A percentile compares a stretch with the other conserved stretches of the same genome.
These are phyloP conservation scores for Clitoria ternatea DNA, from an alignment of 306 rosid species.

Conservation along the genomic window DNA sequence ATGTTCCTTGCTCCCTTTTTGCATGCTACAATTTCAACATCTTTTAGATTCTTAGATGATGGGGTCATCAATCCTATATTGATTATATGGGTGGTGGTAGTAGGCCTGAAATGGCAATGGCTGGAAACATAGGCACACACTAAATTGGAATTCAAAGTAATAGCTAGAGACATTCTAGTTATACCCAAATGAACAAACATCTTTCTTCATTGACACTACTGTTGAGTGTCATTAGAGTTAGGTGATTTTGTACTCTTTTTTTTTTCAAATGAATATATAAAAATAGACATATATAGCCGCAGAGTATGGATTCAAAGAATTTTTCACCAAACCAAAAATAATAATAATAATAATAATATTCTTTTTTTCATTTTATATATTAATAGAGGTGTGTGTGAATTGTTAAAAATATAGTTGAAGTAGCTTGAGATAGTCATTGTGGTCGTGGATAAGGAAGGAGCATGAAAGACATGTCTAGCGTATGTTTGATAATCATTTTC, in stretches of 20 bases:
- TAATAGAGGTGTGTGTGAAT: too few species aligned
- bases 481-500: too few species aligned
- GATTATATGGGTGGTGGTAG: conserved; percentile 22
- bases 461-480: too few species aligned
- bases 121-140: conserved; percentile 34
- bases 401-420: too few species aligned
- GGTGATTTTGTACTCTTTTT: neutral
- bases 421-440: too few species aligned
- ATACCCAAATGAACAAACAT: neutral
- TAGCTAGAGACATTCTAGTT: neutral
- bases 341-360: too few species aligned
- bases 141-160: conserved; percentile 3
- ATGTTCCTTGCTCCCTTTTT: conserved; percentile 29
- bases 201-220: neutral
- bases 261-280: neutral
- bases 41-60: conserved; percentile 1
- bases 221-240: neutral
- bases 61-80: neutral
- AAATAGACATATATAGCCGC: too few species aligned
- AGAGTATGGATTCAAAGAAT: too few species aligned
- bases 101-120: conserved; percentile 17
- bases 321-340: too few species aligned
- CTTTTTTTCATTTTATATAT: too few species aligned
- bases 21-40: conserved; percentile 23
- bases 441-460: too few species aligned